Conservation (phyloP, 2,329 filamentous ascomycete species). For the Talaromyces islandicus region DNA sequence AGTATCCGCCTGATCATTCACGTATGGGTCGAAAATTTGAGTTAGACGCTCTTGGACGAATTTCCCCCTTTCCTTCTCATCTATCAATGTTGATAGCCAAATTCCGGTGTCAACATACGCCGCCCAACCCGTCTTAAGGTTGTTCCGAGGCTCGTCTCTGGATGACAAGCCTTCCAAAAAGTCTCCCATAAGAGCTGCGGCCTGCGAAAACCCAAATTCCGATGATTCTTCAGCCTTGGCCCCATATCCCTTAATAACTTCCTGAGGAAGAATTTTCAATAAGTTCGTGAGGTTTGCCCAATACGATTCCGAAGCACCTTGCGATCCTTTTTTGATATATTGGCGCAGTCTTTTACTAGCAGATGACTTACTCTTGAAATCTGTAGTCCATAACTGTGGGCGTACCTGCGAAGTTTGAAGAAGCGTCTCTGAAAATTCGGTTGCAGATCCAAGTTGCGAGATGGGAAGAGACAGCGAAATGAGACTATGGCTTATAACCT, state of each 20-base stretch:
- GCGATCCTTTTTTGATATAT: slow-evolving; percentile 78
- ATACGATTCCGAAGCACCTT: slow-evolving; percentile 64
- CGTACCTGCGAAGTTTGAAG: slow-evolving; percentile 58
- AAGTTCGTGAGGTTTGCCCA: slow-evolving; percentile 66
- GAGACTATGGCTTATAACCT: slow-evolving; percentile 61
- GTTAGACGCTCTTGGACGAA: slow-evolving; percentile 45
- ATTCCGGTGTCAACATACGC: slow-evolving; percentile 63
- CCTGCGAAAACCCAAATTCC: slow-evolving; percentile 40
- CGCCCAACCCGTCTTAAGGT: slow-evolving; percentile 65
- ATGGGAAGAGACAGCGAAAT: slow-evolving; percentile 68
- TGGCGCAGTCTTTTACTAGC: slow-evolving; percentile 56
- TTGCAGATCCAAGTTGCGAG: slow-evolving; percentile 67
- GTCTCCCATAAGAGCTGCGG: slow-evolving; percentile 58
- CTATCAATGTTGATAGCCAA: slow-evolving; percentile 46
- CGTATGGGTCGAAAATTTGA: slow-evolving; percentile 50
- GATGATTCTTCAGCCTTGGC: slow-evolving; percentile 17
- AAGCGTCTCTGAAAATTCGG: slow-evolving; percentile 64
- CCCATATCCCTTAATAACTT: slow-evolving; percentile 34
- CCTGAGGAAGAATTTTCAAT: slow-evolving; percentile 50
- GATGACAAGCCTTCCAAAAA: slow-evolving; percentile 65
- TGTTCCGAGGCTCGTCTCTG: slow-evolving; percentile 67
- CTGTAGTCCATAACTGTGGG: slow-evolving; percentile 67
- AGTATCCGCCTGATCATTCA: slow-evolving; percentile 34
- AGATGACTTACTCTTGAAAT: slow-evolving; percentile 54
- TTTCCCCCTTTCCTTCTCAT: slow-evolving; percentile 34